A percentile compares a stretch with the other conserved stretches of the same genome.
phyloP scores from a whole-genome alignment of 2,329 filamentous ascomycete species.

The Xylariales sp. region DNA sequence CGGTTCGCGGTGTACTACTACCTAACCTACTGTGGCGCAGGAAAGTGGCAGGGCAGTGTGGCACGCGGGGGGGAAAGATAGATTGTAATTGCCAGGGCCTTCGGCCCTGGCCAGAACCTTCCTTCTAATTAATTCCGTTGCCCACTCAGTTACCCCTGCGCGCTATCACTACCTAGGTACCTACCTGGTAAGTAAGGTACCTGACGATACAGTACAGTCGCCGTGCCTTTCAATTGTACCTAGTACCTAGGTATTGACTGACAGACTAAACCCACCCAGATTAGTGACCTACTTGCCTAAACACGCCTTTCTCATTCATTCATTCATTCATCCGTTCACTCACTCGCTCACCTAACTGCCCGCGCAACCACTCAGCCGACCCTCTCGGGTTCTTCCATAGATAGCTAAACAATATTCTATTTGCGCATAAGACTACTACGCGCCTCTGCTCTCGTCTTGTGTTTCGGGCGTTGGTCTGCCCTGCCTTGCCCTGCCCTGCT shows the following conservation, averaged over 20 bases:
- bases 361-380: neutral
- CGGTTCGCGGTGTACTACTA: no score
- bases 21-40: no score
- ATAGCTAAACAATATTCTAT: neutral
- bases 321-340: neutral
- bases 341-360: neutral
- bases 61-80: no score
- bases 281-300: neutral
- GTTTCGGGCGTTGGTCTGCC: neutral
- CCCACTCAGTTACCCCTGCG: no score
- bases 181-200: no score
- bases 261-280: neutral
- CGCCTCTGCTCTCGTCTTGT: neutral
- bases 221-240: constrained; percentile 13
- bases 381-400: neutral
- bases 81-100: no score
- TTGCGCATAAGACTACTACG: neutral
- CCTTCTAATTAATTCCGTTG: no score
- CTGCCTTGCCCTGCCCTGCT: constrained; percentile 4
- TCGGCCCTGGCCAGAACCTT: no score
- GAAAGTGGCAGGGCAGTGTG: no score
- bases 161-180: no score
- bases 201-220: neutral
- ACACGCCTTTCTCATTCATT: neutral
- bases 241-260: neutral